Evolutionary conservation across 768 basidiomycete genomes (phyloP).

Genomic region (Pleurotus citrinopileatus): DNA sequence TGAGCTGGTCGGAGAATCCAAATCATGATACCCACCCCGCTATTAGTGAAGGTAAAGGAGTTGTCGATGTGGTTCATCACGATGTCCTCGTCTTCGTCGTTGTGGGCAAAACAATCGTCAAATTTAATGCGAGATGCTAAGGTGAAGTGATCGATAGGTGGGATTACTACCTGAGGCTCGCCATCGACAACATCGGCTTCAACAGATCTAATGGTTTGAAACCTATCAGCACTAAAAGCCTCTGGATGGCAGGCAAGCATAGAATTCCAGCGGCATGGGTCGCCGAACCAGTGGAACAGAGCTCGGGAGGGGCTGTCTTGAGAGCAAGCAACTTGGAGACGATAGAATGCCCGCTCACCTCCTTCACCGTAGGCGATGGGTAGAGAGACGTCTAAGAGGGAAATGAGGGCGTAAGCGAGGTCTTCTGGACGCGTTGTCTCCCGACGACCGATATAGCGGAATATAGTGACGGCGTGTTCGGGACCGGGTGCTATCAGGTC

Average conservation of each 20-base stretch:
- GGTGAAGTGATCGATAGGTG: too few species aligned
- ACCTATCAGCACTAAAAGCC: not conserved
- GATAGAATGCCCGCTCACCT: not conserved
- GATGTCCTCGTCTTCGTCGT: too few species aligned
- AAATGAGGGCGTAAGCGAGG: not conserved
- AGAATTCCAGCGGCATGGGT: not conserved
- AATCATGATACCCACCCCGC: not conserved
- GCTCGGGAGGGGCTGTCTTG: not conserved
- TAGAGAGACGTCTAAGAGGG: not conserved
- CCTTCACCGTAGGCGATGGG: conserved; percentile 5
- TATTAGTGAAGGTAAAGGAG: not conserved
- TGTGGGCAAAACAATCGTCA: too few species aligned
- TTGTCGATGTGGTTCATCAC: too few species aligned
- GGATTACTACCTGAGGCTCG: too few species aligned
- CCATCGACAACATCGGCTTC: not conserved
- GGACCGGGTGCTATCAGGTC: not conserved
- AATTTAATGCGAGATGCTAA: too few species aligned
- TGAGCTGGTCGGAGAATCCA: not conserved
- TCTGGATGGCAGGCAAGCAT: not conserved
- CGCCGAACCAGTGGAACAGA: not conserved
- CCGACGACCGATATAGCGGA: not conserved
- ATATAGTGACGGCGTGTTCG: not conserved
- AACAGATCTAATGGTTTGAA: not conserved
- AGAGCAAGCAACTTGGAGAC: not conserved
- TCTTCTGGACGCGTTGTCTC: not conserved